phyloP scores from a whole-genome alignment of 805 yeast species.

The Candida maris region DNA sequence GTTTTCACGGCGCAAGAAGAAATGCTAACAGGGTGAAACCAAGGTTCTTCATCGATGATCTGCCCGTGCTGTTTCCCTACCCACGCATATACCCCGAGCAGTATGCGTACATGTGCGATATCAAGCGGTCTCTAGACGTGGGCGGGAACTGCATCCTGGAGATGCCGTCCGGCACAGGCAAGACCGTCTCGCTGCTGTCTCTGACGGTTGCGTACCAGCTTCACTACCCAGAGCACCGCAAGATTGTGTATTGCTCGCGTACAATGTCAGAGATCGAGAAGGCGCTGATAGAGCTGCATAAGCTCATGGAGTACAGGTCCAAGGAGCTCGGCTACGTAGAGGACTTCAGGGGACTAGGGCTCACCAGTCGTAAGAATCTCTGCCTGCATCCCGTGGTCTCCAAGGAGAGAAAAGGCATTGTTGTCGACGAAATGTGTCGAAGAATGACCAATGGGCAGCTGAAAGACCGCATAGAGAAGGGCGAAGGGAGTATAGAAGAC shows the following conservation, averaged over 20 bases:
- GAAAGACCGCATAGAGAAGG: conserved; percentile 58
- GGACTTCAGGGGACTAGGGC: conserved; percentile 90
- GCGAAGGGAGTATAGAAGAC: conserved; percentile 51
- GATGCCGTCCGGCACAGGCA: conserved; percentile 99
- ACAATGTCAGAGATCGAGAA: conserved; percentile 99
- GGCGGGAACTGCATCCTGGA: conserved; percentile 96
- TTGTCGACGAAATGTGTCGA: conserved; percentile 96
- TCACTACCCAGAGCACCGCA: conserved; percentile 88
- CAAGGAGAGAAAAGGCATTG: conserved; percentile 82
- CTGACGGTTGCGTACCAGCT: conserved; percentile 93
- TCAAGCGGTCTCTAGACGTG: conserved; percentile 87
- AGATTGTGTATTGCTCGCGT: conserved; percentile 96
- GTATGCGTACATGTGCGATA: conserved; percentile 95
- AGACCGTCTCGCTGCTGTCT: conserved; percentile 87
- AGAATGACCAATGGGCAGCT: conserved; percentile 90
- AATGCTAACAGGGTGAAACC: conserved; percentile 11
- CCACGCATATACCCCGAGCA: conserved; percentile 98
- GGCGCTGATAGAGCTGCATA: conserved; percentile 86
- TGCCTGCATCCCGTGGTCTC: conserved; percentile 88
- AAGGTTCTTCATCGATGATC: conserved; percentile 91
- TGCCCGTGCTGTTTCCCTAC: conserved; percentile 94
- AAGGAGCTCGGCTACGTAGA: conserved; percentile 81
- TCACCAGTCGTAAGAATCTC: conserved; percentile 89
- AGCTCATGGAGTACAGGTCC: conserved; percentile 81
- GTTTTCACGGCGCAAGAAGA: background rate